Evolutionary conservation across 441 rosid genomes (phyloP), one percentile per base, ranked within the genome.

Genomic region (Kokia cookei): DNA sequence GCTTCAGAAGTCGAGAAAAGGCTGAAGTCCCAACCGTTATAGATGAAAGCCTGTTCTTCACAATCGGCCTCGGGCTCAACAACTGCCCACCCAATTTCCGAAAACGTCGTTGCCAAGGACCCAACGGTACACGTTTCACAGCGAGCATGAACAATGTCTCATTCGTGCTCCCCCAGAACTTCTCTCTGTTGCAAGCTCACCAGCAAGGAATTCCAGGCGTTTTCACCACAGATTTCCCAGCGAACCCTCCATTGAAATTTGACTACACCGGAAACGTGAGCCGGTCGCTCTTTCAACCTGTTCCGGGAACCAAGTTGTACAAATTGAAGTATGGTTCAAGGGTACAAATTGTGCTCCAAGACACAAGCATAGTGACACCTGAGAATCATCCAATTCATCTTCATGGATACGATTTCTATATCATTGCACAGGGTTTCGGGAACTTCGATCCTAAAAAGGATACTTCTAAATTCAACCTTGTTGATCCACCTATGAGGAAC

Each of bases 331-430:
- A 81, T 54, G 98, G 98, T 40, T 78, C 97, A 1, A 80, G 80
- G 35, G 99, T 95, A 63, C 97, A 95, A 75, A 5, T 95, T 32
- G 99, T 95, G 42, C 19, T 95, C 27, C 99, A 95, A 50, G 99
- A 77, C 42, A 93, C 99, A 1, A 95, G 87, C 69, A 93, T 95
- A 61, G 87, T 87, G 22, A 86, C 95, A 0, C 85, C 93, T 2
- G 98, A 95, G 73, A 91, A 93, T 71, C 99, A 95, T 74, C 99
- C 99, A 0, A 88, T 95, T 72, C 99, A 95, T 75, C 85, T 95
- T 13, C 99, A 93, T 7, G 99, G 99, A 73, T 90, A 95, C 50
- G 95, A 19, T 19, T 19, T 19, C 22, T 19, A 19, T 19, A 19
- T 19, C 22, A 19, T 19, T 19, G 22, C 22, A 19, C 22, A 19